Conservation (phyloP, 2,329 filamentous ascomycete genomes). For the Diaporthe citri region DNA sequence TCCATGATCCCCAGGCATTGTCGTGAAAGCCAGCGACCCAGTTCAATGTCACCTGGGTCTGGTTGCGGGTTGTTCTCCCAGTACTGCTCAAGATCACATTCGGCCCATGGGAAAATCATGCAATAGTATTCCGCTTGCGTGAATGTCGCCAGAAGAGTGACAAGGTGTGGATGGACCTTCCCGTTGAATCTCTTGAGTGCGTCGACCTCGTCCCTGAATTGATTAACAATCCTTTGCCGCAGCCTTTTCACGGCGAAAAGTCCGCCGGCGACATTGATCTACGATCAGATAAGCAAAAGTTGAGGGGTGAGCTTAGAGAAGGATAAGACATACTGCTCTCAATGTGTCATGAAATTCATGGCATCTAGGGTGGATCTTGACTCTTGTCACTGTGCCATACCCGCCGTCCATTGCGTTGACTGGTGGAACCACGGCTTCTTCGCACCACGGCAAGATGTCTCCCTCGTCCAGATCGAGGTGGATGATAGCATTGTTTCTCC, state of each 20-base stretch:
- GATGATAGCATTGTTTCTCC: background rate
- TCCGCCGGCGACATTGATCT: conserved; percentile 33
- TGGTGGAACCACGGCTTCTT: background rate
- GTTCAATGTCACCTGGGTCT: background rate
- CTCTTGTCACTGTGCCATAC: background rate
- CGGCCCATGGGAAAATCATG: conserved; percentile 34
- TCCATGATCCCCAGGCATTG: conserved; percentile 30
- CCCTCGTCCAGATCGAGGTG: background rate
- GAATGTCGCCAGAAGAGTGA: conserved; percentile 30
- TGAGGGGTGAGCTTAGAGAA: rapidly evolving
- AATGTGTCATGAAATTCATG: conserved; percentile 17
- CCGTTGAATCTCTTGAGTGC: conserved; percentile 23
- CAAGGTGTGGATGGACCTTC: conserved; percentile 12
- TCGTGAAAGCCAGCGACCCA: conserved; percentile 27
- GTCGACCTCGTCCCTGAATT: background rate
- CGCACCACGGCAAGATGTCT: conserved; percentile 23
- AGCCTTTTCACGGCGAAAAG: conserved; percentile 28
- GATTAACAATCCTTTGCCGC: background rate
- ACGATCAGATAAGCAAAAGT: rapidly evolving
- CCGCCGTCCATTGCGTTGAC: conserved; percentile 26
- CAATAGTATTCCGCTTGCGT: background rate
- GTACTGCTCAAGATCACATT: conserved; percentile 15
- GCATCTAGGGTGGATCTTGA: conserved; percentile 1
- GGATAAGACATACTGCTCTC: background rate
- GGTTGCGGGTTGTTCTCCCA: background rate